Base-by-base conservation (phyloP, 176 grass and related monocot genomes). In the Oryza officinalis region DNA sequence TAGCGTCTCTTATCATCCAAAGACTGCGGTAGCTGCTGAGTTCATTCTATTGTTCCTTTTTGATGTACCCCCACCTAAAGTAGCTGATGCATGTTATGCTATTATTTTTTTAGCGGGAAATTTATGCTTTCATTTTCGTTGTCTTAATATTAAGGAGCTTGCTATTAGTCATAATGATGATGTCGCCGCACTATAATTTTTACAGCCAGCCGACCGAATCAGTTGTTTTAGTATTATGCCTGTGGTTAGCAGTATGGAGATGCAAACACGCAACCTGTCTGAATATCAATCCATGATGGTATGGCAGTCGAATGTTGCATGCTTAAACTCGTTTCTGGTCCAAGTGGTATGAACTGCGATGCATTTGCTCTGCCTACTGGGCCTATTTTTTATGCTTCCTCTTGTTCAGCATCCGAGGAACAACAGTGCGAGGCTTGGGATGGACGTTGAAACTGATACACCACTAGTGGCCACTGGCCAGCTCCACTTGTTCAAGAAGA, bases 111-210 rank as follows among this genome's bases (percentile, higher is more conserved):
- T 41, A 11, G 40, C 10, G 40, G 9, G 40, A 11, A 41, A 13
- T 40, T 17, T 72, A 32, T 72, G 41, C 60, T 72, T 32, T 26
- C 54, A 40, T 77, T 65, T 83, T 49, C 27, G 59, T 65, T 76
- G 57, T 41, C 25, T 17, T 12, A 38, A 71, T 38, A 13, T 49
- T 28, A 18, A 6, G 30, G 30, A 57, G n/a, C 13, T 54, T 54
- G 23, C 57, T 61, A 61, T 40, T 63, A 18, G 61, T 71, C 26
- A 37, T 43, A 10, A 46, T 20, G 11, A 15, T 74, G 41, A 10
- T 0, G 12, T 44, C 54, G 74, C 35, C 32, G 33, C 18, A 13
- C 1, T 54, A 54, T 20, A 54, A 44, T 61, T 77, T 0, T 65
- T 52, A 9, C 63, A 15, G 6, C 64, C 6, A 25, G 69, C 71